Conservation (phyloP, 345 rosid genomes). For the Citrus hindsii region DNA sequence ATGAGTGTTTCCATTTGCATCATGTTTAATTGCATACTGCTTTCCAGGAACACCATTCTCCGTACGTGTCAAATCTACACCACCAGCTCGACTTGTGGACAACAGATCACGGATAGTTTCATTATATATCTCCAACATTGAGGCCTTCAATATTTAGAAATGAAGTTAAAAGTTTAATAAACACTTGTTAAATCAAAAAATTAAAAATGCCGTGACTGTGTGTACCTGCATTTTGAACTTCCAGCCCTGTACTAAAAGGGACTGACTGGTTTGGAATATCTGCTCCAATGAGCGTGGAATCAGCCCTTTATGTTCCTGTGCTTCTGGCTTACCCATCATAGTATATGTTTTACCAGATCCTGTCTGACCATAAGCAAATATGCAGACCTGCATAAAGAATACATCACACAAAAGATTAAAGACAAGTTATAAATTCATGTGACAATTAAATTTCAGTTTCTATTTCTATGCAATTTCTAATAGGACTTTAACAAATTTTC, state of each 20-base stretch:
- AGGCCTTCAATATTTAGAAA: constrained; percentile 44
- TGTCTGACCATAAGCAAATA: constrained; percentile 97
- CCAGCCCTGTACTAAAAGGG: constrained; percentile 84
- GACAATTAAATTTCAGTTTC: not conserved
- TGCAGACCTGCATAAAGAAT: constrained; percentile 63
- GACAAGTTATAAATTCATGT: not conserved
- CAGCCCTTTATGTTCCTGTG: constrained; percentile 66
- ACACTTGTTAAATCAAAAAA: not conserved
- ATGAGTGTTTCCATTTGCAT: constrained; percentile 68
- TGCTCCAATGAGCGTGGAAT: constrained; percentile 93
- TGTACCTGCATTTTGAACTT: constrained; percentile 88
- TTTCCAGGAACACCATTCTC: constrained; percentile 62
- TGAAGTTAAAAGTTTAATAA: not conserved
- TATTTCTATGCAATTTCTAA: not conserved
- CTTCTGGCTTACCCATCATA: constrained; percentile 94
- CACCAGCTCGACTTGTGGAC: constrained; percentile 37
- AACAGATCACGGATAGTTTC: constrained; percentile 85
- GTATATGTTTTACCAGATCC: constrained; percentile 99
- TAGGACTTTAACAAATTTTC: not conserved
- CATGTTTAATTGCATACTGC: constrained; percentile 83
- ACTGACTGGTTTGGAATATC: constrained; percentile 73
- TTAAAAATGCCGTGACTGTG: not conserved
- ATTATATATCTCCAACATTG: constrained; percentile 95
- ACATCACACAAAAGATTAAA: not conserved
- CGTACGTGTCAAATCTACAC: constrained; percentile 32